phyloP scores from a whole-genome alignment of 805 yeast genomes.

The Suhomyces canberraensis region DNA sequence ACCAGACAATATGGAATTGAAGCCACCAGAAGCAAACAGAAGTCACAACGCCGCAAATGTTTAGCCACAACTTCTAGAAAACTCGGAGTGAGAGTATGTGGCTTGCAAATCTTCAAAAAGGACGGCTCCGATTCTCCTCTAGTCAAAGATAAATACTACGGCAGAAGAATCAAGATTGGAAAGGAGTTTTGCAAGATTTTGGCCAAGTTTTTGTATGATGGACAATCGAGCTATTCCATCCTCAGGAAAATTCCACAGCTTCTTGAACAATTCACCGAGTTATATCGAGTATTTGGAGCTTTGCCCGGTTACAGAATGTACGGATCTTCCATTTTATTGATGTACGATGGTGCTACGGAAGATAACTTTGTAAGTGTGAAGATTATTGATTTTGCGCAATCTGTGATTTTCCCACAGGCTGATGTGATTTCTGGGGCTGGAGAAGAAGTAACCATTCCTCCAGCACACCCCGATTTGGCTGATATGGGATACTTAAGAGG shows the following conservation, averaged over 20 bases:
- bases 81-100: conserved; percentile 92
- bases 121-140: conserved; percentile 17
- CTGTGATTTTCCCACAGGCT: conserved; percentile 65
- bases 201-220: conserved; percentile 78
- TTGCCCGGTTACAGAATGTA: conserved; percentile 81
- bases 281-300: conserved; percentile 51
- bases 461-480: conserved; percentile 56
- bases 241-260: conserved; percentile 64
- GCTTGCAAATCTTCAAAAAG: conserved; percentile 56
- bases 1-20: conserved; percentile 98
- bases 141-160: conserved; percentile 87
- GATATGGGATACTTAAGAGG: conserved; percentile 90
- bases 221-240: conserved; percentile 54
- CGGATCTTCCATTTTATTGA: conserved; percentile 83
- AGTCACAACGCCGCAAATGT: conserved; percentile 82
- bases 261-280: conserved; percentile 54
- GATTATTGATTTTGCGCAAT: conserved; percentile 93
- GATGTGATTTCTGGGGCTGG: conserved; percentile 17
- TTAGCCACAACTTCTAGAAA: conserved; percentile 70
- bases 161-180: conserved; percentile 71
- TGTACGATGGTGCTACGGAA: conserved; percentile 69
- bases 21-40: conserved; percentile 66
- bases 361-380: conserved; percentile 45
- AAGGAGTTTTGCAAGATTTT: conserved; percentile 73
- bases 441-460: conserved; percentile 57